Percentiles rank a stretch among this genome's conserved stretches.
Conservation (phyloP, 2,329 filamentous ascomycete species). For the Orbilia brochopaga region DNA sequence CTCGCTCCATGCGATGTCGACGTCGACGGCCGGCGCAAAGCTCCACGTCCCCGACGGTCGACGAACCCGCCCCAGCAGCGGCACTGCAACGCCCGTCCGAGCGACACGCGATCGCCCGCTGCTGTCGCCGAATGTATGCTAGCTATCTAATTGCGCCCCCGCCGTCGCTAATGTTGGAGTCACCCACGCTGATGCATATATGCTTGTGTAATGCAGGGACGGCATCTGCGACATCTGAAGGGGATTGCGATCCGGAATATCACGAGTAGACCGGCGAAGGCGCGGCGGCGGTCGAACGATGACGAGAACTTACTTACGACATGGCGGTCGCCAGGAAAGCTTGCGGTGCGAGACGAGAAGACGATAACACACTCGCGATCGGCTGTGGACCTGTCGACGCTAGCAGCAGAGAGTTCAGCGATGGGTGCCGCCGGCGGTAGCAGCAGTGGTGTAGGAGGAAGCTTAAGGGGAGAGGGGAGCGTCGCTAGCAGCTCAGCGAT, state of each 20-base stretch:
- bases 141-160: background rate
- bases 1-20: conserved; percentile 50
- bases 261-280: conserved; percentile 24
- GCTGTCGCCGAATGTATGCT: conserved; percentile 51
- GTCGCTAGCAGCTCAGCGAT: conserved; percentile 14
- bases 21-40: conserved; percentile 42
- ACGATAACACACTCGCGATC: conserved; percentile 50
- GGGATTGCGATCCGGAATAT: conserved; percentile 51
- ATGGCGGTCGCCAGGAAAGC: conserved; percentile 51
- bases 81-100: conserved; percentile 39
- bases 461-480: background rate
- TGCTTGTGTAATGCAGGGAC: conserved; percentile 34
- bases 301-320: conserved; percentile 52
- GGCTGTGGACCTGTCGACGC: conserved; percentile 46
- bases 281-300: conserved; percentile 51
- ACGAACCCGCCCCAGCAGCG: conserved; percentile 30
- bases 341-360: conserved; percentile 26
- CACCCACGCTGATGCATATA: conserved; percentile 2
- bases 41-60: conserved; percentile 28
- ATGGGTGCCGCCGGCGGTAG: conserved; percentile 8
- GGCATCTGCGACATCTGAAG: conserved; percentile 53
- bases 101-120: conserved; percentile 51
- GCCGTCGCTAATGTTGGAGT: no score
- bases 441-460: conserved; percentile 26
- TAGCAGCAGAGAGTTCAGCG: conserved; percentile 28